These are phyloP conservation scores for Coemansia sp. DNA, from an alignment of 192 early-diverging fungal genomes.

Conservation along the genomic window DNA sequence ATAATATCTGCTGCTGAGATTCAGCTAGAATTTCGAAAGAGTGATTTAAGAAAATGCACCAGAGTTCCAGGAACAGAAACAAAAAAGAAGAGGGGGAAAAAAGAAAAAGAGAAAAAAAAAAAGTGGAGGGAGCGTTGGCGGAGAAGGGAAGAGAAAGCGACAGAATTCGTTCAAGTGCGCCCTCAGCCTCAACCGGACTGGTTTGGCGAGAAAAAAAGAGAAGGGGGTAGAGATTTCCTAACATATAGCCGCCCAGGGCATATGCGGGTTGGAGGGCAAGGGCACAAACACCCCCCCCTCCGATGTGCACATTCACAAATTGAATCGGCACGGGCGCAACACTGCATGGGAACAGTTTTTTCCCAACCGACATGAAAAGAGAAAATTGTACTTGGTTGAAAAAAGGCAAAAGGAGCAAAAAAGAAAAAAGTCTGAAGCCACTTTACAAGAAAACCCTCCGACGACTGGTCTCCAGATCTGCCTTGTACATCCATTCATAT, in stretches of 20 bases:
- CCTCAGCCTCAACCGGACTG: slow-evolving; percentile 1
- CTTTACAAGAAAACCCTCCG: slow-evolving; percentile 77
- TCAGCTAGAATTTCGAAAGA: not conserved
- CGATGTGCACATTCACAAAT: not conserved
- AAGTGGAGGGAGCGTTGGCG: not conserved
- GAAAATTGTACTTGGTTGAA: not conserved
- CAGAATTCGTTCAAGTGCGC: not conserved
- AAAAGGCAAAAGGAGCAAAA: slow-evolving; percentile 5
- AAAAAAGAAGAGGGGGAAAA: not conserved
- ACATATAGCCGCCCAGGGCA: not conserved
- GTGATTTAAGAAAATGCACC: not conserved
- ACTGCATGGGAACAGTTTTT: not conserved
- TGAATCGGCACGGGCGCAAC: not conserved
- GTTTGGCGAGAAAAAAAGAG: not conserved
- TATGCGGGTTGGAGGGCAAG: not conserved
- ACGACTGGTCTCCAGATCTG: slow-evolving; percentile 88
- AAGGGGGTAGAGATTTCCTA: not conserved
- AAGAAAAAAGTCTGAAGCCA: slow-evolving; percentile 10
- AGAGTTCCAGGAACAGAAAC: not conserved
- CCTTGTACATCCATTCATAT: slow-evolving; percentile 96
- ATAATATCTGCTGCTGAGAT: not conserved
- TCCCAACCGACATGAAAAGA: not conserved
- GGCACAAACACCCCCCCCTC: not conserved
- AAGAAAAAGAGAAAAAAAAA: slow-evolving; percentile 12
- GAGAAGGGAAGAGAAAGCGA: not conserved